Conservation (phyloP, 164 flowering plant genomes). For the Vitis rupestris region DNA sequence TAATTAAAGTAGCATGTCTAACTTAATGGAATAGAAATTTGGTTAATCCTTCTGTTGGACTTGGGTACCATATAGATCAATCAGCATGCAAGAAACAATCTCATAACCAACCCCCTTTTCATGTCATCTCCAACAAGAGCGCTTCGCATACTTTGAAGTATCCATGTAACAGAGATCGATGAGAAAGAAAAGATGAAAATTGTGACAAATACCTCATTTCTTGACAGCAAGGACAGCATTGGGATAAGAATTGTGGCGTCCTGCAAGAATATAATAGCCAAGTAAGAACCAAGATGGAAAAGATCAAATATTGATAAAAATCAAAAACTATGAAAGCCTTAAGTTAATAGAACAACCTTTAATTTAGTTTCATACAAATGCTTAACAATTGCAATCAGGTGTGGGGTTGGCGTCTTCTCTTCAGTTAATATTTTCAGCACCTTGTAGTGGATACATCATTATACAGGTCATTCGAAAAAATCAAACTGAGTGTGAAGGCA, state of each 20-base stretch:
- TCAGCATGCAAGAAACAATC: too few relatives aligned
- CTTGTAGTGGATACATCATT: constrained; percentile 25
- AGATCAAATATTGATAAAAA: background rate
- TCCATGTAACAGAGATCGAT: background rate
- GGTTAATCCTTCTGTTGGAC: too few relatives aligned
- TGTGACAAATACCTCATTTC: constrained; percentile 62
- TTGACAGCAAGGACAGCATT: constrained; percentile 79
- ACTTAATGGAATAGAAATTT: too few relatives aligned
- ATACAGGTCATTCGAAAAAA: constrained; percentile 10
- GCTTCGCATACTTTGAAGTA: too few relatives aligned
- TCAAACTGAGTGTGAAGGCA: constrained; percentile 10
- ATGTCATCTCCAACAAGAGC: too few relatives aligned
- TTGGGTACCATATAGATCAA: too few relatives aligned
- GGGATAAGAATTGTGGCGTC: constrained; percentile 95
- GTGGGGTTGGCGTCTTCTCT: constrained; percentile 70
- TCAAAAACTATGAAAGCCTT: background rate
- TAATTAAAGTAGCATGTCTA: too few relatives aligned
- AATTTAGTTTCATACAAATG: constrained; percentile 89
- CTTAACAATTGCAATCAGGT: constrained; percentile 77
- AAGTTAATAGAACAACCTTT: constrained; percentile 51
- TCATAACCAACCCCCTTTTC: too few relatives aligned
- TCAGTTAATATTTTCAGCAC: constrained; percentile 81
- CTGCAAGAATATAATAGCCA: constrained; percentile 44
- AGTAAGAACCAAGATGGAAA: constrained; percentile 10
- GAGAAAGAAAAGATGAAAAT: background rate